Evolutionary conservation across 2,329 filamentous ascomycete species (phyloP).

Genomic region (Kalaharituber pfeilii): DNA sequence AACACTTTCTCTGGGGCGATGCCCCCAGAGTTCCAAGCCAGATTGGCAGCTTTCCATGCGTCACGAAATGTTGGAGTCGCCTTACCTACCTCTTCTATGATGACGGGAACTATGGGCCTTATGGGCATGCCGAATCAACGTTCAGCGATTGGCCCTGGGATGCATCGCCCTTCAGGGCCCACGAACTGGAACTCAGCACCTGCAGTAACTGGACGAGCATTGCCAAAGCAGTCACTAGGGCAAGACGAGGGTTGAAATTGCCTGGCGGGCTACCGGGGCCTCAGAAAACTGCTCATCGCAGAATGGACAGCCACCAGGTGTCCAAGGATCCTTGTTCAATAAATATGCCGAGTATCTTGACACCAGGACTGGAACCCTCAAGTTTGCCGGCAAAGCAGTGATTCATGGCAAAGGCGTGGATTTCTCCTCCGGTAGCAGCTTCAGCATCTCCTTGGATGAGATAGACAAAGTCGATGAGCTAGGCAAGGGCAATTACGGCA

Average conservation of each 20-base stretch:
- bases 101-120: conserved; percentile 15
- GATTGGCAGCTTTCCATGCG: conserved; percentile 53
- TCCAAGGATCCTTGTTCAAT: conserved; percentile 37
- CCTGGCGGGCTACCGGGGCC: conserved; percentile 35
- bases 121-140: conserved; percentile 29
- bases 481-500: conserved; percentile 96
- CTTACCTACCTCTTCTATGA: conserved; percentile 26
- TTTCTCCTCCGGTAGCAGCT: conserved; percentile 74
- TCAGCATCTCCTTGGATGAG: conserved; percentile 89
- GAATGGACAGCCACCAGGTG: conserved; percentile 16
- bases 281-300: conserved; percentile 27
- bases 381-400: conserved; percentile 80
- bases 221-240: conserved; percentile 29
- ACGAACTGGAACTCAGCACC: conserved; percentile 34
- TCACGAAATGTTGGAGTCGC: conserved; percentile 30
- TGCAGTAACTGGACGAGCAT: conserved; percentile 27
- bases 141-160: conserved; percentile 1
- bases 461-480: conserved; percentile 84
- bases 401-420: conserved; percentile 81
- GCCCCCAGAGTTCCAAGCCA: conserved; percentile 47
- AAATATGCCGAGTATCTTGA: conserved; percentile 73
- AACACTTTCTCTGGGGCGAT: conserved; percentile 34
- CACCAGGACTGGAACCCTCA: conserved; percentile 75
- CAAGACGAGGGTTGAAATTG: conserved; percentile 32
- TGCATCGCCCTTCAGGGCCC: conserved; percentile 14